Conservation (phyloP, 306 rosid species). For the Ammopiptanthus mongolicus region DNA sequence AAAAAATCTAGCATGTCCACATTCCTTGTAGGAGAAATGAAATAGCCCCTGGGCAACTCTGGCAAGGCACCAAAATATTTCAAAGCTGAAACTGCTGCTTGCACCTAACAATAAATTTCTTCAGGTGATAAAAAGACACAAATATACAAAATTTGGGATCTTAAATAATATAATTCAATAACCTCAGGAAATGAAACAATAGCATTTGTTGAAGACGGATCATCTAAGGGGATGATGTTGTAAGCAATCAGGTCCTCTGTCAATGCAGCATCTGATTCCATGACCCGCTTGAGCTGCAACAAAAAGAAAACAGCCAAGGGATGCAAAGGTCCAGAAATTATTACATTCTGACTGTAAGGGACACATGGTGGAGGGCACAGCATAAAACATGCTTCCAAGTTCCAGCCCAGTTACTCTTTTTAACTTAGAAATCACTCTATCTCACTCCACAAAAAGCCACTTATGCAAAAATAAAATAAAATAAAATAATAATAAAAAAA, state of each 20-base stretch:
- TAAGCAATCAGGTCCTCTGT: conserved; percentile 83
- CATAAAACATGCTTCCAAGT: background rate
- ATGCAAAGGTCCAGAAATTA: background rate
- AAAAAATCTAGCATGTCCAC: conserved; percentile 76
- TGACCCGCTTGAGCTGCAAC: conserved; percentile 69
- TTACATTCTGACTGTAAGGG: background rate
- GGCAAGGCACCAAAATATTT: conserved; percentile 66
- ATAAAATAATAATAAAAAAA: background rate
- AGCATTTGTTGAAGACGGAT: conserved; percentile 65
- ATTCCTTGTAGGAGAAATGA: conserved; percentile 54
- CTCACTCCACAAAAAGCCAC: background rate
- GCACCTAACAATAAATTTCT: conserved; percentile 52
- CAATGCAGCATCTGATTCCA: conserved; percentile 88
- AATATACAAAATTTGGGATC: background rate
- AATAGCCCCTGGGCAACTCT: conserved; percentile 57
- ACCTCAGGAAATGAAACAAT: conserved; percentile 69
- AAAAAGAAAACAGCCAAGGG: conserved; percentile 15
- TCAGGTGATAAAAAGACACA: conserved; percentile 4
- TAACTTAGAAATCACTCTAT: background rate
- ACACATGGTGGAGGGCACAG: background rate
- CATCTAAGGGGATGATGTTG: conserved; percentile 88
- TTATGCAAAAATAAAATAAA: background rate
- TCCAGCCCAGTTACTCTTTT: background rate
- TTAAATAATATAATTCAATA: conserved; percentile 13
- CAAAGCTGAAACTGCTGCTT: conserved; percentile 74